Evolutionary conservation across 768 basidiomycete species (phyloP), one percentile per base, ranked within the genome.

Genomic region (Amanita polypyramis): DNA sequence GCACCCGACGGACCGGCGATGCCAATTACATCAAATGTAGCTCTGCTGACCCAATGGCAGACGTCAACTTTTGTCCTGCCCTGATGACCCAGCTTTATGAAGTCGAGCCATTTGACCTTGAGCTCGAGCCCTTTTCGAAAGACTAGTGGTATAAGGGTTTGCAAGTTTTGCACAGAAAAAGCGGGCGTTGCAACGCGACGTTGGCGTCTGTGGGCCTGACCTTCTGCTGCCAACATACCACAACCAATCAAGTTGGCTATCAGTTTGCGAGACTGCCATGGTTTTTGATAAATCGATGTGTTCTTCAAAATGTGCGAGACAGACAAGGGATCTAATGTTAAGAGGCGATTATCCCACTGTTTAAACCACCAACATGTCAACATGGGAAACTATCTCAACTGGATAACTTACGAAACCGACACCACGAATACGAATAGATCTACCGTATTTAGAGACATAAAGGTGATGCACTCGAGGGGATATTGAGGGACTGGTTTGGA

Each of bases 21-120:
- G 1, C 91, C 93, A 55, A 96, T 91, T 37, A 94, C 82, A 61
- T 95, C 93, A 57, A 96, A 86, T 0, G 91, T 91, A 7, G 82
- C 81, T 36, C 89, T 74, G 53, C 81, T 85, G 29, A 93, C 63
- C 84, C 85, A 94, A 54, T 76, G 79, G 58, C 77, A 81, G 5
- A 93, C 77, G 56, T 96, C 88, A 20, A 96, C 58, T 56, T 55
- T 65, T 50, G 60, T 20, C 15, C 15, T 42, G 2, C 36, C 45
- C 21, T 62, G 20, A 41, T 55, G 60, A 49, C 49, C 56, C 52
- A 47, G 14, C 41, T 47, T 21, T 41, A 77, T 61, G 56, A 83
- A 67, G 38, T 68, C 63, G 52, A 66, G 56, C 85, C 83, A 88
- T 52, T 68, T 76, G 46, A 80, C 69, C 51, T 68, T 75, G 27